phyloP scores from a whole-genome alignment of 2,329 filamentous ascomycete species.

The Spiromastix sp. region DNA sequence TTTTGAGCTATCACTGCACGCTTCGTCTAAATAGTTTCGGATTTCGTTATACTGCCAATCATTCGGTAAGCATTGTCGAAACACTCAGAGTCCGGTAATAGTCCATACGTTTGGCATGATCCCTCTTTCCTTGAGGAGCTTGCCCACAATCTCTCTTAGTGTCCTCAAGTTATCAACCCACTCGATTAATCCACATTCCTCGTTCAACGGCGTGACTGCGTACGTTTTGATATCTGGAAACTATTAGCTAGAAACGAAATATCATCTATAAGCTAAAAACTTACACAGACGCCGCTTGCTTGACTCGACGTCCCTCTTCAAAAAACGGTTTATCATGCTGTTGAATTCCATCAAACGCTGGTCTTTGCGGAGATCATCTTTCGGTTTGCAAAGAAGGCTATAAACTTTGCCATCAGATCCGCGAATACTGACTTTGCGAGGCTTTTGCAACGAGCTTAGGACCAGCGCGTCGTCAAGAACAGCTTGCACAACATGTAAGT shows the following conservation, averaged over 20 bases:
- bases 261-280: conserved; percentile 13
- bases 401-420: conserved; percentile 85
- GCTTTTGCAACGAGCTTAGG: conserved; percentile 82
- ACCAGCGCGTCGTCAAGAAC: conserved; percentile 87
- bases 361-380: conserved; percentile 94
- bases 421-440: conserved; percentile 75
- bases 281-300: conserved; percentile 71
- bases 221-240: conserved; percentile 76
- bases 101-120: conserved; percentile 42
- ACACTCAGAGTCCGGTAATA: neutral
- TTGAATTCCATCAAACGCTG: conserved; percentile 99
- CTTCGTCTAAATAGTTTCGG: conserved; percentile 49
- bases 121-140: conserved; percentile 64
- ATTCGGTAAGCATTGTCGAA: conserved; percentile 1
- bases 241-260: conserved; percentile 10
- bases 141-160: conserved; percentile 78
- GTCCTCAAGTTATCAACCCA: conserved; percentile 97
- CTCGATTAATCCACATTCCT: conserved; percentile 95
- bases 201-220: conserved; percentile 89
- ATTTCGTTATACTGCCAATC: conserved; percentile 59
- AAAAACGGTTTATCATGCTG: conserved; percentile 86
- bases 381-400: conserved; percentile 89
- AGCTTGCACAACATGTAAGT: conserved; percentile 20
- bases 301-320: conserved; percentile 85
- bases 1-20: conserved; percentile 53